Evolutionary conservation across 148 eudicot genomes (phyloP).

Genomic region (Rhododendron molle): DNA sequence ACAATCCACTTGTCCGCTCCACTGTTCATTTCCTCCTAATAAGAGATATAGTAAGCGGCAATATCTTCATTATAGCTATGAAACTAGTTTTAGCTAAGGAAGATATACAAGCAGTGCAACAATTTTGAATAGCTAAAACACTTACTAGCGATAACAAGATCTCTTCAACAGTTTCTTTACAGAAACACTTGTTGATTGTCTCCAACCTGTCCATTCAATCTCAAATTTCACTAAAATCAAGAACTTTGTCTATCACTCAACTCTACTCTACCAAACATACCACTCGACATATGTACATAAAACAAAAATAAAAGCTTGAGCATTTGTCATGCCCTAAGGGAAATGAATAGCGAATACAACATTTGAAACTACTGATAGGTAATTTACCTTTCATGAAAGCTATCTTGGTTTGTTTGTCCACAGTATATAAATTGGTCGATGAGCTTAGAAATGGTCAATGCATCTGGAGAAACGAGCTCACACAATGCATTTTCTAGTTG

Average conservation of each 20-base stretch:
- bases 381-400: constrained; percentile 13
- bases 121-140: background rate
- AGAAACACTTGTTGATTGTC: constrained; percentile 20
- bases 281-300: background rate
- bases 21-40: constrained; percentile 1
- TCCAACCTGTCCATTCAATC: constrained; percentile 14
- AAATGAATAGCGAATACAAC: background rate
- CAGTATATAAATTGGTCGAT: constrained; percentile 10
- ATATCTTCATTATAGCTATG: background rate
- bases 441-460: constrained; percentile 6
- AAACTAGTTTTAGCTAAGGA: background rate
- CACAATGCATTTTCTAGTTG: constrained; percentile 17
- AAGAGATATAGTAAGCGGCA: background rate
- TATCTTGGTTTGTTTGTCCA: constrained; percentile 6
- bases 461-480: background rate
- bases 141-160: constrained; percentile 19
- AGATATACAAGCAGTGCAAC: background rate
- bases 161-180: constrained; percentile 23
- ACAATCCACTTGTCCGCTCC: constrained; percentile 23
- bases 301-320: background rate
- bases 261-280: background rate
- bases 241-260: background rate
- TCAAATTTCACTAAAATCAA: background rate
- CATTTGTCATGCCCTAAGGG: background rate
- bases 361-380: background rate